Evolutionary conservation across 176 grass and related monocot species (phyloP).

Genomic region (Pontederia paniculata): DNA sequence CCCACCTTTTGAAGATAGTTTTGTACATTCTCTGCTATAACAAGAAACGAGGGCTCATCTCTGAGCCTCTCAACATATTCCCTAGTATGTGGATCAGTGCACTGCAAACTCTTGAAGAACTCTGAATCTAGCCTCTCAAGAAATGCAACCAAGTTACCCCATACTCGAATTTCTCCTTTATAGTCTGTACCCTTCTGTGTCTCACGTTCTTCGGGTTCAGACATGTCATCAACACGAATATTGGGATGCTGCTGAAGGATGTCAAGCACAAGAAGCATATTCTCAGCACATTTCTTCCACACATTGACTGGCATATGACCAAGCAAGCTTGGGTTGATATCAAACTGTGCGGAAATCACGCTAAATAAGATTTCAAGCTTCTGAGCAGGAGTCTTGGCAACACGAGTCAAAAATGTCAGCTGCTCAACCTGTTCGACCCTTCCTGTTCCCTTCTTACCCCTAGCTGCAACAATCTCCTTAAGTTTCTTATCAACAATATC

Average conservation of each 20-base stretch:
- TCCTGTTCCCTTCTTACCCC: conserved; percentile 88
- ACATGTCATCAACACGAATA: conserved; percentile 68
- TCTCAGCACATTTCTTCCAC: conserved; percentile 88
- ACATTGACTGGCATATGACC: conserved; percentile 87
- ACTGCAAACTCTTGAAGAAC: conserved; percentile 83
- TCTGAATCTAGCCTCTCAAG: conserved; percentile 84
- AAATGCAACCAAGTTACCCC: conserved; percentile 78
- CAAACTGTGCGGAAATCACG: conserved; percentile 91
- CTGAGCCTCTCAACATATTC: conserved; percentile 91
- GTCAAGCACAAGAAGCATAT: conserved; percentile 84
- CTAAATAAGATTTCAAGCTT: conserved; percentile 88
- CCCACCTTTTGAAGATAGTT: conserved; percentile 64
- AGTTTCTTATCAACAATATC: conserved; percentile 83
- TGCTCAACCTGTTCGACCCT: conserved; percentile 93
- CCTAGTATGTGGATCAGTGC: conserved; percentile 71
- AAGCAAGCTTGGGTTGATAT: conserved; percentile 89
- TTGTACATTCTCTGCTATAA: conserved; percentile 89
- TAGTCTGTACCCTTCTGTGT: conserved; percentile 70
- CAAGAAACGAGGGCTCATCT: conserved; percentile 82
- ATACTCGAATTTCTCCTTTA: conserved; percentile 55
- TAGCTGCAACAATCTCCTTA: conserved; percentile 79
- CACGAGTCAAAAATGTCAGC: conserved; percentile 73
- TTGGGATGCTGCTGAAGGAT: conserved; percentile 81
- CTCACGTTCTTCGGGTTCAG: conserved; percentile 69
- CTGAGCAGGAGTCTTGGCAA: conserved; percentile 92